Base-by-base conservation (phyloP, 441 rosid species). In the Sinapis alba region DNA sequence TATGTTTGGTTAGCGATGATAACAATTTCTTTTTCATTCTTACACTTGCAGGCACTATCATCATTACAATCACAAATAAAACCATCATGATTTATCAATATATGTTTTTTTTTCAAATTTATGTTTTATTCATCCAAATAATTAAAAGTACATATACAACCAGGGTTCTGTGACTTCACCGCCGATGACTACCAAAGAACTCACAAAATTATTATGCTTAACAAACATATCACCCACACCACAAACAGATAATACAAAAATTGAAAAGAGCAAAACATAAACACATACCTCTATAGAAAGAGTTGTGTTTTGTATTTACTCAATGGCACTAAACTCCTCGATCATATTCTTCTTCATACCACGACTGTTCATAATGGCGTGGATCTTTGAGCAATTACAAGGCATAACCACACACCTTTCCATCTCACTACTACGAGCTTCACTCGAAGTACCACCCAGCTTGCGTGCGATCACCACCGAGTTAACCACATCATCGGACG, bases 401-500 rank as follows among this genome's bases (percentile, higher is more conserved):
- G 75, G 75, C 75, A 71, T 71, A 1, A 71, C 10, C 75, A 71
- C 13, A 32, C 75, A 71, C 51, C 68, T 57, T 71, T 59, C 75
- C 13, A 38, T 38, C 26, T 57, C 54, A 56, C 30, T 50, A 7
- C 15, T 60, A 16, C 47, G 51, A 20, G 8, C 23, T 8, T 21
- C 60, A 13, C 43, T 34, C 62, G 51, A 51, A n/a, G n/a, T n/a
- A 32, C 69, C 77, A 16, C 77, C 47, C 11, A 67, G 80, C 75
- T 86, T 91, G 24, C 87, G 86, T 3, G 94, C 90, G 7, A 93
- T 36, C 16, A 91, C 82, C 2, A 93, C 91, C 1, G 98, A 93
- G 71, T 93, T 91, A 23, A 89, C 78, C 7, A 93, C 97, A 27
- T 93, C 96, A 69, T 89, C 91, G 0, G 83, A 84, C 0, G 98